Base-by-base conservation (phyloP, 129 eudicot genomes). In the Mikania micrantha region DNA sequence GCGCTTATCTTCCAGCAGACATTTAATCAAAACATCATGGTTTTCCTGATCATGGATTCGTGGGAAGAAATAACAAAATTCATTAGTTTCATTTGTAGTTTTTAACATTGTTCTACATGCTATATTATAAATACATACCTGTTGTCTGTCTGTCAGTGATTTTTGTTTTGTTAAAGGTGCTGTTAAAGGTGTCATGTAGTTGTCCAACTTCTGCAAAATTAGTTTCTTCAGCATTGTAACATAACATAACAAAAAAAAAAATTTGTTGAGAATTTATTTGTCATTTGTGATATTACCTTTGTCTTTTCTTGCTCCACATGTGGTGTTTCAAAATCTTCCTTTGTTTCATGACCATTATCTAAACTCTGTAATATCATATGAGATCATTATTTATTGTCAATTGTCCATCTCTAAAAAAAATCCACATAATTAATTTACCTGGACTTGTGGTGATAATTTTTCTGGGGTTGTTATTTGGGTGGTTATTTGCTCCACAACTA, bases 121-220 rank as follows among this genome's bases (percentile, higher is more conserved):
- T 42, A 64, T 38, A 28, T 74, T 85, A 34, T 42, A 60, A 57
- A 28, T 79, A 60, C 59, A 60, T 84, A 84, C 98, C 90, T 86
- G 99, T 59, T 94, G 99, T 78, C 89, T 89, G 77, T 89, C 99
- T 59, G 88, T 94, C 72, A 94, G 78, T 49, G 95, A 94, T 83
- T 85, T 94, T 82, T 87, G 97, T 83, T 87, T 89, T 47, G 80
- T 82, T 67, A 87, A 82, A 47, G 81, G 62, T 9, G 87, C 86
- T 47, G 80, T 82, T 67, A 87, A 82, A 47, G 81, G 62, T 9
- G 87, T 75, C 58, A 71, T 66, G 40, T 28, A 50, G 48, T 66
- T 74, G 73, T 65, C 81, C 39, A 71, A 49, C 60, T 88, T 90
- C 91, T 88, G 79, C 70, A 78, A 60, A 75, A 13, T 58, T 15